Evolutionary conservation across 1,139 yeast genomes (phyloP), one percentile per base, ranked within the genome.

Genomic region (Yamadazyma atmosphaerica): DNA sequence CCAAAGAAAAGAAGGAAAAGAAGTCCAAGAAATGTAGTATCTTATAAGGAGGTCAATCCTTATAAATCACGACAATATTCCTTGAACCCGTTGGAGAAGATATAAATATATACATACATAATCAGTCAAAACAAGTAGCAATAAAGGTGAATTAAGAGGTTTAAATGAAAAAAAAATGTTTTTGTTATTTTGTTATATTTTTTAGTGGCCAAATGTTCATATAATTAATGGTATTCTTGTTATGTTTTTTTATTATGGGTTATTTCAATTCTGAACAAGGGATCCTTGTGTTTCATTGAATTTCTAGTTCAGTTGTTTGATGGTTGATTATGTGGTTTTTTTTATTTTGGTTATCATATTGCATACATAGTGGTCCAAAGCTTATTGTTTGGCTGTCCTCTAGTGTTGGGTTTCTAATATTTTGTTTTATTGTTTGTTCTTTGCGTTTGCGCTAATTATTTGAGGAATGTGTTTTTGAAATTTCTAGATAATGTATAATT

Each of bases 1-100:
- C 81, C 42, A 80, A 77, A 60, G 80, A 74, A 55, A 76, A 72
- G 72, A 74, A 68, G 58, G 72, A 66, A 53, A 70, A 71, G 73
- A 72, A 76, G 68, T 71, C 74, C 61, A 71, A 74, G 63, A 70
- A 68, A 66, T 79, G 85, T 65, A 70, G 72, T 55, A 77, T 79
- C 54, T 75, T 79, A 69, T 79, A 77, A 70, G 26, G 12, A 10
- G n/a, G 26, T 11, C 9, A 19, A 6, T 23, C 12, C 7, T 9
- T 8, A 23, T 23, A 8, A 23, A n/a, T n/a, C n/a, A n/a, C n/a
- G n/a, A n/a, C n/a, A n/a, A n/a, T n/a, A n/a, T n/a, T 19, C 9
- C 26, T 7, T n/a, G 26, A 23, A 23, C 11, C 12, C 7, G 26
- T 8, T 4, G 11, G 5, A 23, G 26, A 23, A 12, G 11, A 23